Percentiles rank a stretch among this genome's conserved stretches.
Conservation (phyloP, 1,284 basidiomycete genomes). For the Entoloma clypeatum region DNA sequence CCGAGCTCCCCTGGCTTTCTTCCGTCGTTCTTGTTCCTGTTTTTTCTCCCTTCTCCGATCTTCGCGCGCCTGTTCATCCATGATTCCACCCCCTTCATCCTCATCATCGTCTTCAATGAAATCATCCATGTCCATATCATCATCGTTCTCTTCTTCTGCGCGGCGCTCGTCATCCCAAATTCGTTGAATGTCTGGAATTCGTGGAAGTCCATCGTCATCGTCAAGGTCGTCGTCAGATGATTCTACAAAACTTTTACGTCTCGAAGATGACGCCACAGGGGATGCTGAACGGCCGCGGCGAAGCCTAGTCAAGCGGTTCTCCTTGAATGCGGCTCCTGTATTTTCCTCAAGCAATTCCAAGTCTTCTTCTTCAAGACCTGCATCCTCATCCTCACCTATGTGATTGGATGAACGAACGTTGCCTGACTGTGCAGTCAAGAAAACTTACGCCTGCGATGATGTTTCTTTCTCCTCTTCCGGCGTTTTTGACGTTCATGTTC, state of each 20-base stretch:
- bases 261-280: slow-evolving; percentile 58
- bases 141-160: slow-evolving; percentile 60
- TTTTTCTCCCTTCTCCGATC: slow-evolving; percentile 68
- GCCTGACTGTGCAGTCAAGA: slow-evolving; percentile 4
- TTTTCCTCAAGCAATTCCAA: slow-evolving; percentile 94
- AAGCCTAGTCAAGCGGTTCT: slow-evolving; percentile 64
- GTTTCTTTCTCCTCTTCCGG: slow-evolving; percentile 65
- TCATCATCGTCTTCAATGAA: slow-evolving; percentile 95
- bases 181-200: slow-evolving; percentile 67
- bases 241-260: slow-evolving; percentile 52
- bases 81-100: slow-evolving; percentile 63
- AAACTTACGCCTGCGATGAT: slow-evolving; percentile 57
- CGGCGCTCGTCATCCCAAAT: slow-evolving; percentile 84
- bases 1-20: slow-evolving; percentile 54
- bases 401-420: slow-evolving; percentile 5
- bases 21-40: slow-evolving; percentile 61
- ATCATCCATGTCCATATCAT: slow-evolving; percentile 77
- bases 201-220: slow-evolving; percentile 51
- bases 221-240: slow-evolving; percentile 74
- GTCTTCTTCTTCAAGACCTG: slow-evolving; percentile 93
- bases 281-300: slow-evolving; percentile 69
- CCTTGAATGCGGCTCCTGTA: slow-evolving; percentile 71
- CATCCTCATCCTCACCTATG: slow-evolving; percentile 55
- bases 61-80: slow-evolving; percentile 73
- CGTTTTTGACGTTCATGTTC: slow-evolving; percentile 54